Evolutionary conservation across 2,329 filamentous ascomycete genomes (phyloP), one percentile per base, ranked within the genome.

Genomic region (Epichloe typhina): DNA sequence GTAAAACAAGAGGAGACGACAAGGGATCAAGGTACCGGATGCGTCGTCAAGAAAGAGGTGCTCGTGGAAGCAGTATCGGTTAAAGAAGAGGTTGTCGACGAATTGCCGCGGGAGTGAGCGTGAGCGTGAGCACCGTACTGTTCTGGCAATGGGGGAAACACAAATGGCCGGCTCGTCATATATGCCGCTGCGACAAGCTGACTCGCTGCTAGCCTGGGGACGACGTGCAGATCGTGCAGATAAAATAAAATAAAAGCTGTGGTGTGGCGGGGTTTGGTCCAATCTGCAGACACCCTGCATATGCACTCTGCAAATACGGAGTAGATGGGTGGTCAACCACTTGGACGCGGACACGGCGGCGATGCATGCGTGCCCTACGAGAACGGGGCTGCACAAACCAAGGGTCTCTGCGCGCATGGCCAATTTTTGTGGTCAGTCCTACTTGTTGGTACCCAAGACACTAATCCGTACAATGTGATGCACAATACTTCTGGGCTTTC

Each of bases 1-100:
- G 59, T 65, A 36, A 63, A 62, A 49, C 57, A 61, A 41, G 62
- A 67, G 51, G 56, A 56, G 38, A 17, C 6, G n/a, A 21, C 55
- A 5, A 52, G 63, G 53, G 50, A 61, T 4, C 59, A 66, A 50
- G 56, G 58, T 13, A 55, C 55, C 26, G 55, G 36, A 11, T 7
- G 51, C n/a, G 50, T 56, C 21, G 55, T 61, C 52, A 61, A 63
- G 47, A 53, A 52, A 43, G 53, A 58, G 49, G 56, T 61, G 45
- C 57, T 57, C 43, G 52, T 45, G 53, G 55, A 52, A 47, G 55
- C 19, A 19, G 19, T 52, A 33, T 19, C 57, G 52, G 59, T 60
- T 49, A 62, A 65, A 40, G 55, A 53, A 4, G 50, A 49, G 40
- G 40, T 31, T 15, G 15, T 31, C 23, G 11, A 43, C 13, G 26